A percentile compares a stretch with the other conserved stretches of the same genome.
Conservation (phyloP, 1,139 yeast genomes). For the Saccharomyces pastorianus region DNA sequence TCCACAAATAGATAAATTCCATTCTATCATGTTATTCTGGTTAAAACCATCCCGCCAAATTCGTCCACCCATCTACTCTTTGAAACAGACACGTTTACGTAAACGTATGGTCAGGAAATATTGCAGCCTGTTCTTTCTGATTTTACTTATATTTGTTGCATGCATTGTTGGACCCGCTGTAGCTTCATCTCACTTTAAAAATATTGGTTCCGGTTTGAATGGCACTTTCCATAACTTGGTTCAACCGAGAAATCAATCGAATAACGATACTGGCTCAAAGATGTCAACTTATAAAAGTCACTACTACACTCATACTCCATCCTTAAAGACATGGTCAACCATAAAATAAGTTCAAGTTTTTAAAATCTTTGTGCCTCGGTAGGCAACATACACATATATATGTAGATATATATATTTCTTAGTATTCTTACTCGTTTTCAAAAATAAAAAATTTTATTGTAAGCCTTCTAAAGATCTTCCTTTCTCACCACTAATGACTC, state of each 20-base stretch:
- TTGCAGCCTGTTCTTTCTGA: constrained; percentile 66
- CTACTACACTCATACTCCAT: constrained; percentile 42
- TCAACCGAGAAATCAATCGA: constrained; percentile 77
- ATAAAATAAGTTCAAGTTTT: constrained; percentile 37
- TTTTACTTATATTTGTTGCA: constrained; percentile 62
- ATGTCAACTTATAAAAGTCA: constrained; percentile 46
- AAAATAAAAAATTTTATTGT: not conserved
- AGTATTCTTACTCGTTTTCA: not conserved
- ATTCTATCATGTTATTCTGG: constrained; percentile 73
- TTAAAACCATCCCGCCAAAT: constrained; percentile 38
- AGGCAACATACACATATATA: constrained; percentile 2
- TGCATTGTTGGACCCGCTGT: constrained; percentile 90
- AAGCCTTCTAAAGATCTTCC: not conserved
- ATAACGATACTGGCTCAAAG: constrained; percentile 72
- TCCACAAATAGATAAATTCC: constrained; percentile 95
- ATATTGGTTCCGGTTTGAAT: constrained; percentile 35
- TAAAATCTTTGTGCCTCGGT: not conserved
- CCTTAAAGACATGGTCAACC: constrained; percentile 39
- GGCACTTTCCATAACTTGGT: constrained; percentile 61
- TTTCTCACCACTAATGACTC: not conserved
- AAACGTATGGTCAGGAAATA: constrained; percentile 97
- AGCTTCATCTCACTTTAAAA: constrained; percentile 42
- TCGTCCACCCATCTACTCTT: constrained; percentile 95
- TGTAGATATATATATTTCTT: not conserved
- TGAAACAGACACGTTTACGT: constrained; percentile 94